These are phyloP conservation scores for Liquidambar formosana DNA, from an alignment of 164 flowering plant species.

Conservation along the genomic window DNA sequence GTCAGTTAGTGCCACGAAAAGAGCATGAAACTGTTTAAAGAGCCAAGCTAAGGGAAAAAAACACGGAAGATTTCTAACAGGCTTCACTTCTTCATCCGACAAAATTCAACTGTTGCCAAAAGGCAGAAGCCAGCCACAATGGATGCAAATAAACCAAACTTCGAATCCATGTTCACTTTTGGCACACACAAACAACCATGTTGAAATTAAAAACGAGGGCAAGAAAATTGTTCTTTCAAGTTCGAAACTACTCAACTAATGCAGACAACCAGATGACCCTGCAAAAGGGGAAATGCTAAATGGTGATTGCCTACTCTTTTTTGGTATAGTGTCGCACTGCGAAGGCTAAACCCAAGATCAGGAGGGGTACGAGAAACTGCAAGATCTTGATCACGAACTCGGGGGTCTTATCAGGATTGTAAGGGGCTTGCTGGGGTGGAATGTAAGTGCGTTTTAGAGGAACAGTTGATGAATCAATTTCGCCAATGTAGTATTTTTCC, in stretches of 20 bases:
- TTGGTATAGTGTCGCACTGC: slow-evolving; percentile 70
- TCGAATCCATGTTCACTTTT: not conserved
- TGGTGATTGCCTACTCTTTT: slow-evolving; percentile 38
- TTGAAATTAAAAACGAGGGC: not conserved
- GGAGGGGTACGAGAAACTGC: slow-evolving; percentile 78
- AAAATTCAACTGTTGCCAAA: not conserved
- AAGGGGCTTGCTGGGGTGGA: slow-evolving; percentile 42
- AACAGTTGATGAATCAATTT: slow-evolving; percentile 66
- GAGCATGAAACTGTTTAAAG: too few relatives aligned
- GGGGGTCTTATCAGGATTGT: slow-evolving; percentile 56
- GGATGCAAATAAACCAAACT: not conserved
- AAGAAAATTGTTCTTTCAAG: not conserved
- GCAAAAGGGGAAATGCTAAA: not conserved
- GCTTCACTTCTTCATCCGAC: too few relatives aligned
- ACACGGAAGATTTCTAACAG: too few relatives aligned
- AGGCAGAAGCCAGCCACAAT: not conserved
- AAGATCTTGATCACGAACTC: slow-evolving; percentile 71
- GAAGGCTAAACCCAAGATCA: slow-evolving; percentile 82
- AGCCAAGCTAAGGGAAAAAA: too few relatives aligned
- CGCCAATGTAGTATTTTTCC: slow-evolving; percentile 75
- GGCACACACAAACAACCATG: not conserved
- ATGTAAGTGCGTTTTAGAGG: slow-evolving; percentile 47
- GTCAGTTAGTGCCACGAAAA: too few relatives aligned
- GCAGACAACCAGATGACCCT: not conserved
- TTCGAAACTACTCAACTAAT: slow-evolving; percentile 1